These are phyloP conservation scores for Scytalidium sp. DNA, from an alignment of 2,329 filamentous ascomycete genomes.

Conservation along the genomic window DNA sequence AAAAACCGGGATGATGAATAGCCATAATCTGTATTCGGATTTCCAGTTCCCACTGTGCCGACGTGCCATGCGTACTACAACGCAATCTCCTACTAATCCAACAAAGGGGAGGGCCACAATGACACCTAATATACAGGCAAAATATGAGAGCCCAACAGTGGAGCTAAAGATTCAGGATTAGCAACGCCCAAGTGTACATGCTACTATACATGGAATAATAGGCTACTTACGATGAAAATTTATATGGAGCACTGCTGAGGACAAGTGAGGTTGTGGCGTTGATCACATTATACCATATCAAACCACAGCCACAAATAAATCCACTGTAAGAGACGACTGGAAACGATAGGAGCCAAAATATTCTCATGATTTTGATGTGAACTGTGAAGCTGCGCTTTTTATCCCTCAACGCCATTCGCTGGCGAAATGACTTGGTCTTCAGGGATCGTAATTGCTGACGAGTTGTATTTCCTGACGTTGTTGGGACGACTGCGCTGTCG, in stretches of 20 bases:
- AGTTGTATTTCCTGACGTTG: not conserved
- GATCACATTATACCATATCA: constrained; percentile 28
- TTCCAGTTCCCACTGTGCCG: constrained; percentile 35
- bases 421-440: constrained; percentile 6
- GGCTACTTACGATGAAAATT: constrained; percentile 17
- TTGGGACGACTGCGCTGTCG: not conserved
- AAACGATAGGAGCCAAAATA: not conserved
- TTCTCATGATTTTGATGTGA: not conserved
- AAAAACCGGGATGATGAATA: constrained; percentile 31
- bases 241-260: constrained; percentile 26
- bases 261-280: constrained; percentile 23
- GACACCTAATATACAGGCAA: constrained; percentile 19
- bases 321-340: not conserved
- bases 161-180: constrained; percentile 1
- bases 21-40: constrained; percentile 27
- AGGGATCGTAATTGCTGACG: not conserved
- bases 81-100: constrained; percentile 19
- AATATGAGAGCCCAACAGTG: constrained; percentile 24
- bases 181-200: not conserved
- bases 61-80: constrained; percentile 30
- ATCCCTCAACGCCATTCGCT: constrained; percentile 4
- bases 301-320: constrained; percentile 23
- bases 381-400: not conserved
- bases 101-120: constrained; percentile 12
- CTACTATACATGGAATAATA: not conserved